A percentile compares a stretch with the other conserved stretches of the same genome.
Evolutionary conservation across 2,329 filamentous ascomycete species (phyloP).

Genomic region (Ophiostoma himal-ulmi): DNA sequence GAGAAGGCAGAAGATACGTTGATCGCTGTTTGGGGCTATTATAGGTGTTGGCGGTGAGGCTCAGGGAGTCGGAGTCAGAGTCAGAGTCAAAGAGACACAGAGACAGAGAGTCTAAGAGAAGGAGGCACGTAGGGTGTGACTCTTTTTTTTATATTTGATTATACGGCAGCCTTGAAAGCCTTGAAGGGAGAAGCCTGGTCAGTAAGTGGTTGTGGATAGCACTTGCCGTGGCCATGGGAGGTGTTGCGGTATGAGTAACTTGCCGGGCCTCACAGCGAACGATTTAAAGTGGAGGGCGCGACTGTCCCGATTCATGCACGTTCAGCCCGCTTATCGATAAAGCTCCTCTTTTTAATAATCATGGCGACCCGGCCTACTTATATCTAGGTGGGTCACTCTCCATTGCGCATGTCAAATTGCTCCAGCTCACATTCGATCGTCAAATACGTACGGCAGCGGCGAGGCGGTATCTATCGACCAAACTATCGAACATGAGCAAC

Average conservation of each 20-base stretch:
- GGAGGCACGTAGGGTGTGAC: neutral
- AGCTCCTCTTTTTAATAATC: neutral
- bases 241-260: slow-evolving; percentile 2
- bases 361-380: neutral
- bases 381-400: neutral
- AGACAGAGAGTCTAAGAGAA: neutral
- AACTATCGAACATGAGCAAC: neutral
- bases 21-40: neutral
- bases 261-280: neutral
- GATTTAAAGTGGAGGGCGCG: neutral
- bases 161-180: neutral
- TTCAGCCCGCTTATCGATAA: slow-evolving; percentile 3
- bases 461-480: neutral
- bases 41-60: neutral
- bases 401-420: neutral
- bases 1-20: neutral
- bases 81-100: neutral
- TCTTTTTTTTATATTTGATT: neutral
- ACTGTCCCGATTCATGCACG: neutral
- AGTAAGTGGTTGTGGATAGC: neutral
- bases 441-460: neutral
- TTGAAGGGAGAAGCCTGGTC: neutral
- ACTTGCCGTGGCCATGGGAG: neutral
- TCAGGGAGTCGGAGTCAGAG: neutral
- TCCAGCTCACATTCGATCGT: neutral